Evolutionary conservation across 106 monocot genomes (phyloP).

Genomic region (Vanilla planifolia): DNA sequence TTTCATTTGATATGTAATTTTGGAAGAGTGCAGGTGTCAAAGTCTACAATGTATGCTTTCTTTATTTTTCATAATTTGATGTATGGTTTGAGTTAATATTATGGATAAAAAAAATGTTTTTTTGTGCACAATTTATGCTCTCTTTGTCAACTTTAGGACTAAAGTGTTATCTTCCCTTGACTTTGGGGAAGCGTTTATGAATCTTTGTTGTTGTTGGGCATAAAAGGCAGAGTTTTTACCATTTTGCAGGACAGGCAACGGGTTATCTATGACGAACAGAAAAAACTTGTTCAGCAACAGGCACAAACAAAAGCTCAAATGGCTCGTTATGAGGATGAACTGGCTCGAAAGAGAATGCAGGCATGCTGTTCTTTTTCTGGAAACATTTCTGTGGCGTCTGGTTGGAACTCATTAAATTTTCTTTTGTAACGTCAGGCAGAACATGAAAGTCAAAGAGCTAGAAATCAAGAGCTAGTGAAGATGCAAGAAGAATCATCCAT

Average conservation of each 20-base stretch:
- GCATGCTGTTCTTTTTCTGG: slow-evolving; percentile 15
- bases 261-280: slow-evolving; percentile 84
- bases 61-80: too few relatives aligned
- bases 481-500: slow-evolving; percentile 97
- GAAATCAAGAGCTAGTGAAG: slow-evolving; percentile 94
- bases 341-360: slow-evolving; percentile 94
- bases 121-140: too few relatives aligned
- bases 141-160: too few relatives aligned
- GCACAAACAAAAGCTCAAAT: slow-evolving; percentile 94
- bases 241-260: slow-evolving; percentile 77
- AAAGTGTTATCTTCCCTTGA: too few relatives aligned
- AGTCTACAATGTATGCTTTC: too few relatives aligned
- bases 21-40: too few relatives aligned
- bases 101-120: too few relatives aligned
- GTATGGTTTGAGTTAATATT: too few relatives aligned
- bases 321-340: slow-evolving; percentile 89
- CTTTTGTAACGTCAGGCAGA: slow-evolving; percentile 50
- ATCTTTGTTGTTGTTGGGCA: slow-evolving; percentile 1
- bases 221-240: background rate
- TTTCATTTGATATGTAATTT: too few relatives aligned
- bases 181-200: background rate
- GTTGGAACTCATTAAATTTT: background rate
- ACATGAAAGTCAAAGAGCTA: slow-evolving; percentile 82
- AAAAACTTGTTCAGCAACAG: slow-evolving; percentile 79
- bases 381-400: background rate